Base-by-base conservation (phyloP, 83 land plant genomes). In the Diphasiastrum complanatum region DNA sequence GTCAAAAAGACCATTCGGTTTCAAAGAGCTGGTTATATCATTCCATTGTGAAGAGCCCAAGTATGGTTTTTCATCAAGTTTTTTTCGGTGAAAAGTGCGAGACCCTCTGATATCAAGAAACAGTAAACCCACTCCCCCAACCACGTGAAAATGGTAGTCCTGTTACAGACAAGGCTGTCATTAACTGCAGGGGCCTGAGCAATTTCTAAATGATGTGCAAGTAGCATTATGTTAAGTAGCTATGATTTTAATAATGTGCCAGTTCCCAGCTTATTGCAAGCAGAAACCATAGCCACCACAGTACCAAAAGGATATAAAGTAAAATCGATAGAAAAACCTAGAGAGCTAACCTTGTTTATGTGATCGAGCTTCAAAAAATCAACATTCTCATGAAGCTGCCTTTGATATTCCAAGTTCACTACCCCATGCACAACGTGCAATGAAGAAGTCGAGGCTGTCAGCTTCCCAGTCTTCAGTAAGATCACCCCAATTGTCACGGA, bases 401-500 rank as follows among this genome's bases (percentile, higher is more conserved):
- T 46, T 46, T 78, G 80, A 47, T 78, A 78, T 46, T 78, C 80
- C 72, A 78, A 11, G 56, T 58, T 64, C 16, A 68, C 80, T 41
- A 56, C 57, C n/a, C 80, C 80, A 78, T 20, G 80, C 80, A 47
- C 80, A 73, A 18, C 63, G 68, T 24, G 80, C 80, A 31, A 78
- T 55, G 47, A 78, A 78, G 66, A 74, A 78, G 27, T 68, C 68
- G 30, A 38, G 47, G 34, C 64, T 53, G 24, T 51, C 65, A 16
- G 11, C 26, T 14, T 43, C 38, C 78, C 78, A 68, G 79, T 78
- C 80, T 5, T 22, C 66, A 24, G 22, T 12, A 26, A 48, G 26
- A 51, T 78, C 80, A 31, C 77, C 80, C 80, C 80, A 78, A 36
- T 78, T 78, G 58, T 78, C 80, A 6, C 80, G 61, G 23, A 78